Percentiles rank a stretch among this genome's conserved stretches.
Conservation (phyloP, 768 basidiomycete species). For the Hortiboletus campestris region DNA sequence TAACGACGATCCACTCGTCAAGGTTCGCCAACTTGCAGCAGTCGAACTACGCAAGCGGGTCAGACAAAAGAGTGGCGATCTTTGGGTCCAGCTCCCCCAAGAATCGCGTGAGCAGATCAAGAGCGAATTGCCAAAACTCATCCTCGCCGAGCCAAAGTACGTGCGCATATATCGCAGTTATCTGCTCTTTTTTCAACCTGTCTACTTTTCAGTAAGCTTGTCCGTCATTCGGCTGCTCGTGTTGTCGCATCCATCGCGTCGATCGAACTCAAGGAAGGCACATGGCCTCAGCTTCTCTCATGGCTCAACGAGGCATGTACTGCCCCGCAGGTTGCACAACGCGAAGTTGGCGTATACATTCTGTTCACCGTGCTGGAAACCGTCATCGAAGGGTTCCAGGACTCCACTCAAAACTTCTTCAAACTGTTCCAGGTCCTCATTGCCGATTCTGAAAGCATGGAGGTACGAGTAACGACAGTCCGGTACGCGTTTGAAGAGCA, state of each 20-base stretch:
- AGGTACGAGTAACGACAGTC: slow-evolving; percentile 89
- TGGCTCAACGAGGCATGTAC: slow-evolving; percentile 79
- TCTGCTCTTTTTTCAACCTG: not conserved
- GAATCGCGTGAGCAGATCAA: slow-evolving; percentile 82
- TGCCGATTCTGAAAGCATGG: slow-evolving; percentile 79
- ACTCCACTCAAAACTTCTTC: slow-evolving; percentile 72
- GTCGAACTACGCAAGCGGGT: slow-evolving; percentile 96
- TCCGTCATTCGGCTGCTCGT: slow-evolving; percentile 90
- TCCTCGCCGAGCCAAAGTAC: slow-evolving; percentile 77
- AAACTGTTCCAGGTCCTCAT: slow-evolving; percentile 73
- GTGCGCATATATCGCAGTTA: slow-evolving; percentile 20
- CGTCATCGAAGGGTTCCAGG: slow-evolving; percentile 85
- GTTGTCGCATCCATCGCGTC: slow-evolving; percentile 91
- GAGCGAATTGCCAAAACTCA: slow-evolving; percentile 70
- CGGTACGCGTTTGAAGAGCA: slow-evolving; percentile 41
- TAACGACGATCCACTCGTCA: not conserved
- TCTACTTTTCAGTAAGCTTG: slow-evolving; percentile 62
- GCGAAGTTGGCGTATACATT: slow-evolving; percentile 91
- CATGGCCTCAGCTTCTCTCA: slow-evolving; percentile 86
- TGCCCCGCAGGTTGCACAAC: slow-evolving; percentile 66
- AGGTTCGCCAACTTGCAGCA: slow-evolving; percentile 97
- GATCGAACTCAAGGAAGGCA: slow-evolving; percentile 74
- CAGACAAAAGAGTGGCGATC: slow-evolving; percentile 67
- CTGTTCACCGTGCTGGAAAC: slow-evolving; percentile 89
- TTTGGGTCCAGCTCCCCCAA: slow-evolving; percentile 75